phyloP scores from a whole-genome alignment of 2,329 filamentous ascomycete genomes.

The Botrytis squamosa region DNA sequence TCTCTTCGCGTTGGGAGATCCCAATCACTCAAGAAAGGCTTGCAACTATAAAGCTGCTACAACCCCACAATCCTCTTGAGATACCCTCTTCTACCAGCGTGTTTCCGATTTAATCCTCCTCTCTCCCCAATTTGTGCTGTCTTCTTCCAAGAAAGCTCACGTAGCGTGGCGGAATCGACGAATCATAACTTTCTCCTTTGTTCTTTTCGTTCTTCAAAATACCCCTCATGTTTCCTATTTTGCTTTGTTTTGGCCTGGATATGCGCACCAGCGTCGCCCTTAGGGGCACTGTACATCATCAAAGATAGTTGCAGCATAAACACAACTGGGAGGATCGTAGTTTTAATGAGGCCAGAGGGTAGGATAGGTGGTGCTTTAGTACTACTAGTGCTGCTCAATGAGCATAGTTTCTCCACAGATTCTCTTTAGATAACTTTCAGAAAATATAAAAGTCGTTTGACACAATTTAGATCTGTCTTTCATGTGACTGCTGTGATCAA shows the following conservation, averaged over 20 bases:
- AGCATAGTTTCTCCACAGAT: not conserved
- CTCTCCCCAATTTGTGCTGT: not conserved
- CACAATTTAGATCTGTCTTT: not conserved
- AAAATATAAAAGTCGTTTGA: slow-evolving; percentile 4
- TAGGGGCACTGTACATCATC: slow-evolving; percentile 8
- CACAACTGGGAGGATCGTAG: not conserved
- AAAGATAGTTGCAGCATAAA: slow-evolving; percentile 16
- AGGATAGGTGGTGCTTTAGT: not conserved
- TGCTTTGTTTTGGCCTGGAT: slow-evolving; percentile 5
- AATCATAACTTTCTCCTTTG: not conserved
- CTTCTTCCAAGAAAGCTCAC: not conserved
- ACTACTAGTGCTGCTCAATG: not conserved
- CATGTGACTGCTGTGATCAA: not conserved
- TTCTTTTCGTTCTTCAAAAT: not conserved
- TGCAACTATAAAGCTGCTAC: not conserved
- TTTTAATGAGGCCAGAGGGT: slow-evolving; percentile 3
- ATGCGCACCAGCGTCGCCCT: not conserved
- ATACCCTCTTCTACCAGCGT: too few relatives aligned
- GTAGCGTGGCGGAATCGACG: not conserved
- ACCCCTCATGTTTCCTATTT: not conserved
- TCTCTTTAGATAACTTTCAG: not conserved
- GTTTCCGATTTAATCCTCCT: not conserved
- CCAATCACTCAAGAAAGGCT: not conserved
- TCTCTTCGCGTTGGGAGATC: not conserved
- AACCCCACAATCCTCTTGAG: not conserved